Conservation (phyloP, 768 basidiomycete species). For the Boletus subcaerulescens region DNA sequence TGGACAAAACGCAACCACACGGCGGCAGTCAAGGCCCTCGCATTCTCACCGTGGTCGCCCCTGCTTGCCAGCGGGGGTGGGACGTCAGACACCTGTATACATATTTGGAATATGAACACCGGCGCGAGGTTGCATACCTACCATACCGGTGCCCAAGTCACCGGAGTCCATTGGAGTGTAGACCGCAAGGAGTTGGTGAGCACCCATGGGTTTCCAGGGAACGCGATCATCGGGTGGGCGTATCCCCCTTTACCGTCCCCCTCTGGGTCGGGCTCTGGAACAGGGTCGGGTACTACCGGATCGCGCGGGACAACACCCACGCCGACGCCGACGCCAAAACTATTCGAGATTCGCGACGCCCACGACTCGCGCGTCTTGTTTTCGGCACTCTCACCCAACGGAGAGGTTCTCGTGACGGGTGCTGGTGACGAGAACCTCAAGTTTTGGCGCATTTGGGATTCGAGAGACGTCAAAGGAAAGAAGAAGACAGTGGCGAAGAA, state of each 20-base stretch:
- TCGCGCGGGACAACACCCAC: conserved; percentile 17
- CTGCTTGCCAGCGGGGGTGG: conserved; percentile 93
- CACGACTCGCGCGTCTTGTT: conserved; percentile 91
- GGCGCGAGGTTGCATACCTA: conserved; percentile 88
- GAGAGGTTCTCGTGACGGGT: conserved; percentile 88
- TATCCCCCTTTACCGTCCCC: conserved; percentile 55
- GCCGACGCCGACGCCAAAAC: conserved; percentile 16
- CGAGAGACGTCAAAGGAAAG: conserved; percentile 37
- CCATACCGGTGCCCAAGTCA: conserved; percentile 87
- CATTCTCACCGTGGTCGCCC: conserved; percentile 96
- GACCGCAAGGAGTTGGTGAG: conserved; percentile 87
- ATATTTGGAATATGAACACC: conserved; percentile 90
- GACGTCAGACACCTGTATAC: conserved; percentile 87
- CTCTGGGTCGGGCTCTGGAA: conserved; percentile 62
- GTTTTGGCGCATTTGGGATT: conserved; percentile 90
- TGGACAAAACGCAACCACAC: conserved; percentile 93
- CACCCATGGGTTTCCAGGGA: conserved; percentile 93
- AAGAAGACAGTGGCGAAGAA: conserved; percentile 27
- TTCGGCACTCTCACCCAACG: conserved; percentile 81
- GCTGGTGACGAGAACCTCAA: conserved; percentile 96
- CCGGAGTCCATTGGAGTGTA: conserved; percentile 83
- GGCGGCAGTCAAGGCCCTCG: conserved; percentile 85
- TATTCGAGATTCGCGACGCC: conserved; percentile 74
- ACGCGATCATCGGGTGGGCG: conserved; percentile 74
- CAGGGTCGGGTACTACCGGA: conserved; percentile 23